These are phyloP conservation scores for Arabidopsis suecica DNA, from an alignment of 345 rosid species.

Conservation along the genomic window DNA sequence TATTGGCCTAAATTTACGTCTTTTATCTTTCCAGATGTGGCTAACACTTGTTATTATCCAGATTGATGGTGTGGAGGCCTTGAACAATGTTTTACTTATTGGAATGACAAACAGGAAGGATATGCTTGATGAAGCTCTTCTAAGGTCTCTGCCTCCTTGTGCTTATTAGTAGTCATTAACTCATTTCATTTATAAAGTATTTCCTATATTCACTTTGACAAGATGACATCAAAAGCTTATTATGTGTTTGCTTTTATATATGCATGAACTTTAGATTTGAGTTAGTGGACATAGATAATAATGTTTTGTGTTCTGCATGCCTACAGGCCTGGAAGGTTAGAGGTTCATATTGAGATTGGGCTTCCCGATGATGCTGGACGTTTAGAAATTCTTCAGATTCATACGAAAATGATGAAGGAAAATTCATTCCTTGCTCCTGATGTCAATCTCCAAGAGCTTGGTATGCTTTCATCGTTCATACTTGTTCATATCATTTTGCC, in stretches of 20 bases:
- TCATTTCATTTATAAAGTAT: too few relatives aligned
- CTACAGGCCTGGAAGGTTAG: slow-evolving; percentile 85
- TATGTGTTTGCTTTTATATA: too few relatives aligned
- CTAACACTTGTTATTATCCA: slow-evolving; percentile 40
- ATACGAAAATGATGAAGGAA: slow-evolving; percentile 91
- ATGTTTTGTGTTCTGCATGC: neutral
- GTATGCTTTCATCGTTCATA: slow-evolving; percentile 46
- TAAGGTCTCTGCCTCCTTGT: slow-evolving; percentile 58
- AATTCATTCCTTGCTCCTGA: slow-evolving; percentile 88
- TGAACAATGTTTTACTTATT: slow-evolving; percentile 89
- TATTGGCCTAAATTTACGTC: neutral
- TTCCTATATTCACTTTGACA: too few relatives aligned
- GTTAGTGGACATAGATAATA: neutral
- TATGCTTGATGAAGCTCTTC: slow-evolving; percentile 94
- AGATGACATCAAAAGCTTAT: too few relatives aligned
- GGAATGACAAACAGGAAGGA: slow-evolving; percentile 98
- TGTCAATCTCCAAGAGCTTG: slow-evolving; percentile 79
- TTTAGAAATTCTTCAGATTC: slow-evolving; percentile 84
- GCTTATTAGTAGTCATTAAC: too few relatives aligned
- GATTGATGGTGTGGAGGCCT: slow-evolving; percentile 96
- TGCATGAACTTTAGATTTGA: neutral
- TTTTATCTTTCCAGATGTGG: neutral
- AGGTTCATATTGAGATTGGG: slow-evolving; percentile 92
- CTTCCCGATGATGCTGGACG: slow-evolving; percentile 95
- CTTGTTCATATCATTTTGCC: too few relatives aligned